A percentile compares a stretch with the other conserved stretches of the same genome.
phyloP scores from a whole-genome alignment of 2,329 filamentous ascomycete species.

The Ophiocordyceps unilateralis region DNA sequence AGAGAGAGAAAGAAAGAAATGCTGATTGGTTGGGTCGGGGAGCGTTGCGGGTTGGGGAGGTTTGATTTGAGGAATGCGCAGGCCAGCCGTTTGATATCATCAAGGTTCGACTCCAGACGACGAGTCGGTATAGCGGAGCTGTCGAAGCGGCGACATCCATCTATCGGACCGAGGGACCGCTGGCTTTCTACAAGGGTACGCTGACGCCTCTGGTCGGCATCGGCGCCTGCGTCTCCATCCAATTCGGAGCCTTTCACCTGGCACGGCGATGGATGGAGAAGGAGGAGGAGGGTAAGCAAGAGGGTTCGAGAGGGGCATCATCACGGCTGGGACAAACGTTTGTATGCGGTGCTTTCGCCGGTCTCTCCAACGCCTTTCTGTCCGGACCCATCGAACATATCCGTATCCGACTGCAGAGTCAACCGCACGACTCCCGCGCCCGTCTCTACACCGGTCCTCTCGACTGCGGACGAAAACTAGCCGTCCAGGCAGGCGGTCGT shows the following conservation, averaged over 20 bases:
- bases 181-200: constrained; percentile 97
- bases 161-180: constrained; percentile 69
- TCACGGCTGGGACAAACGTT: constrained; percentile 51
- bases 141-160: constrained; percentile 69
- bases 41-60: too few species aligned
- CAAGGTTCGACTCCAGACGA: constrained; percentile 92
- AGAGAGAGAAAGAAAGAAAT: too few species aligned
- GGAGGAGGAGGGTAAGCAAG: too few species aligned
- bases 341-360: constrained; percentile 53
- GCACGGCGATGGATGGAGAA: constrained; percentile 74
- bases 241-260: constrained; percentile 94
- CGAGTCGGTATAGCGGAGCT: constrained; percentile 62
- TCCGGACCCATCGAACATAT: constrained; percentile 93
- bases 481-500: constrained; percentile 39
- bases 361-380: constrained; percentile 73
- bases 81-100: constrained; percentile 75
- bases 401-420: constrained; percentile 87
- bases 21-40: too few species aligned
- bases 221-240: constrained; percentile 92
- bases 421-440: constrained; percentile 66
- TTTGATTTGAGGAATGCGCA: constrained; percentile 15
- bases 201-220: constrained; percentile 89
- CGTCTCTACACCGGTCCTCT: constrained; percentile 69
- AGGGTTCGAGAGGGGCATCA: too few species aligned
- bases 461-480: constrained; percentile 81